Base-by-base conservation (phyloP, 768 basidiomycete species). In the Goffeauzyma gilvescens region DNA sequence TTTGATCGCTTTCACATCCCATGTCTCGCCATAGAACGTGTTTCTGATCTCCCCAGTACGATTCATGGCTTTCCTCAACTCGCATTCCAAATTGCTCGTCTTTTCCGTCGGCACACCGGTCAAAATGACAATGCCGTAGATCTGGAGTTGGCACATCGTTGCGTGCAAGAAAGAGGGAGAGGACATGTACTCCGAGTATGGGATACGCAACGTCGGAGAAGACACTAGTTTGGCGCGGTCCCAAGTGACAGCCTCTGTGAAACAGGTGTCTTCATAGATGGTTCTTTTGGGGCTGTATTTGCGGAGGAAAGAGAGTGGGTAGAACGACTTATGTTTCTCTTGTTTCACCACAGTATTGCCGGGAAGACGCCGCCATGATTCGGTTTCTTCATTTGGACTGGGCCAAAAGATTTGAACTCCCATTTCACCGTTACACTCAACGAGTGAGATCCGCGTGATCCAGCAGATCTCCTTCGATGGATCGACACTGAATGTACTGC, bases 11-110 rank as follows among this genome's bases (percentile, higher is more conserved):
- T 75, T 74, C 21, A 96, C 89, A 59, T 93, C 75, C 85, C 86
- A 95, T 1, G 79, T 57, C 33, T 71, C 68, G 0, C 90, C 90
- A 52, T 98, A 98, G 60, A 95, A 89, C 7, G 87, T 96, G 33
- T 71, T 67, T 21, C 85, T 69, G 21, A 95, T 68, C 50, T 82
- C 73, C 5, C 84, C 80, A 52, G 95, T 80, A 18, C 55, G 58
- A 21, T 69, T 66, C 2, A 75, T 82, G 2, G 95, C 67, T 1
- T 25, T 17, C 3, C 73, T 69, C 23, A 86, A 60, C 59, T 79
- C 79, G 58, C 83, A 86, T 0, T 61, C 63, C 21, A 71, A 68
- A 44, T 80, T 62, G 17, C 68, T 67, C 1, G 78, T 82, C 34
- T 73, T 67, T 13, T 62, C 45, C 32, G 71, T 73, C 0, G 85